Evolutionary conservation across 768 basidiomycete species (phyloP), one percentile per base, ranked within the genome.

Genomic region (Rhodotorula paludigena): DNA sequence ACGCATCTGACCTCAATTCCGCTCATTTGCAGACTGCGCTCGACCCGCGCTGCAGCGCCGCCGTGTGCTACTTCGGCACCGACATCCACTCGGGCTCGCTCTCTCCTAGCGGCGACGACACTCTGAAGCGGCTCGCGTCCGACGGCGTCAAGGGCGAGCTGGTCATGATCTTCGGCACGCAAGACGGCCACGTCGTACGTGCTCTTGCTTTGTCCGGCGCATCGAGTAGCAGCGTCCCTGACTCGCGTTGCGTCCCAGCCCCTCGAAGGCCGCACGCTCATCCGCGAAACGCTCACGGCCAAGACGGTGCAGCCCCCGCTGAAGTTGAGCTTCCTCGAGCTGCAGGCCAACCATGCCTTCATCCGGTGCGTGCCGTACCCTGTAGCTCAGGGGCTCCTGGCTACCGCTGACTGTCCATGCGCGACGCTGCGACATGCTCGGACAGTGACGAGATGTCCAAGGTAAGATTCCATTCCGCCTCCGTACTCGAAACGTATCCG

Each of bases 261-360:
- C 32, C 86, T 92, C 42, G 84, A 81, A 28, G 94, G 93, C 7
- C 82, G 94, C 33, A 89, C 90, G 74, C 79, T 93, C 63, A 92
- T 97, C 66, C 84, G 94, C 52, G 83, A 84, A 54, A 84, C 84
- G 0, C 81, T 98, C 44, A 73, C 85, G 81, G 33, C 18, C 55
- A 32, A 28, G 54, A n/a, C 51, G n/a, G 56, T 63, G 20, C 57
- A 56, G 32, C 42, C 54, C 39, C 55, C 42, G 35, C 55, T 47
- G 58, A 60, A 57, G 58, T 64, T 61, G 20, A 76, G 92, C 89
- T 92, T 93, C 78, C 80, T 96, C 66, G 94, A 98, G 78, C 91
- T 97, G 21, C 92, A 96, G 78, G 94, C 93, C 0, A 93, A 98
- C 75, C 93, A 97, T 73, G 94, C 94, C 6, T 97, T 97, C 79